A percentile compares a stretch with the other conserved stretches of the same genome.
These are phyloP conservation scores for Trichomonascaceae sp. DNA, from an alignment of 1,139 yeast species.

Conservation along the genomic window DNA sequence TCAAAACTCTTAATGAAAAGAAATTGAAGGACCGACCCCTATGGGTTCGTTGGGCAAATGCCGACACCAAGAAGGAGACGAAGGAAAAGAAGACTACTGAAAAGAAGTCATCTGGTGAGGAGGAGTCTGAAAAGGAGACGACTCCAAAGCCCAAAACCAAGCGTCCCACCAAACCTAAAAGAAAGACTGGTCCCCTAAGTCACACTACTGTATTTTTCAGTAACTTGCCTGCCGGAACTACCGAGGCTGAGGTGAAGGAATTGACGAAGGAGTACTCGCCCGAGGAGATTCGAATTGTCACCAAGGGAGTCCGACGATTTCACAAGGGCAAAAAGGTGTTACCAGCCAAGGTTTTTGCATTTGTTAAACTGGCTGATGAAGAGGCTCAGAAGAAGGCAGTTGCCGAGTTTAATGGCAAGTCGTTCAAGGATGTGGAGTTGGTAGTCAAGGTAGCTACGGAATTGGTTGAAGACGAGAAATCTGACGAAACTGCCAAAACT, in stretches of 20 bases:
- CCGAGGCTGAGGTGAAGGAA: slow-evolving; percentile 28
- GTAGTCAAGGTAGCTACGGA: slow-evolving; percentile 24
- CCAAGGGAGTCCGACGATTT: slow-evolving; percentile 13
- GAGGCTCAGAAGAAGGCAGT: slow-evolving; percentile 42
- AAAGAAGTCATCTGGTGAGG: slow-evolving; percentile 4
- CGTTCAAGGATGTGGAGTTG: slow-evolving; percentile 36
- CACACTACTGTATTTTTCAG: slow-evolving; percentile 44
- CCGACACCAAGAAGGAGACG: slow-evolving; percentile 1
- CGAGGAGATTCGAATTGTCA: slow-evolving; percentile 14
- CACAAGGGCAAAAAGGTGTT: slow-evolving; percentile 15
- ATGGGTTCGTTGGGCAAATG: slow-evolving; percentile 44
- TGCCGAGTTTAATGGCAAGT: slow-evolving; percentile 36
- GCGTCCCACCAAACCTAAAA: slow-evolving; percentile 7
- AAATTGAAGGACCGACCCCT: slow-evolving; percentile 44
- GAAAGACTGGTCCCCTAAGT: slow-evolving; percentile 2
- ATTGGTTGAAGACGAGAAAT: slow-evolving; percentile 16
- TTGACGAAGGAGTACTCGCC: slow-evolving; percentile 23
- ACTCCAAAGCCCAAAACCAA: background rate
- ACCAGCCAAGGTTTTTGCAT: slow-evolving; percentile 42
- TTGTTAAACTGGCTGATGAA: slow-evolving; percentile 46
- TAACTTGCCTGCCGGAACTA: slow-evolving; percentile 37
- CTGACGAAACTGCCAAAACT: background rate
- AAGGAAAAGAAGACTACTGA: slow-evolving; percentile 5
- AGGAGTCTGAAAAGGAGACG: slow-evolving; percentile 1
- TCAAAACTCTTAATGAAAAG: slow-evolving; percentile 43